A percentile compares a stretch with the other conserved stretches of the same genome.
Evolutionary conservation across 1,284 basidiomycete species (phyloP).

Genomic region (Rhodotorula sp.): DNA sequence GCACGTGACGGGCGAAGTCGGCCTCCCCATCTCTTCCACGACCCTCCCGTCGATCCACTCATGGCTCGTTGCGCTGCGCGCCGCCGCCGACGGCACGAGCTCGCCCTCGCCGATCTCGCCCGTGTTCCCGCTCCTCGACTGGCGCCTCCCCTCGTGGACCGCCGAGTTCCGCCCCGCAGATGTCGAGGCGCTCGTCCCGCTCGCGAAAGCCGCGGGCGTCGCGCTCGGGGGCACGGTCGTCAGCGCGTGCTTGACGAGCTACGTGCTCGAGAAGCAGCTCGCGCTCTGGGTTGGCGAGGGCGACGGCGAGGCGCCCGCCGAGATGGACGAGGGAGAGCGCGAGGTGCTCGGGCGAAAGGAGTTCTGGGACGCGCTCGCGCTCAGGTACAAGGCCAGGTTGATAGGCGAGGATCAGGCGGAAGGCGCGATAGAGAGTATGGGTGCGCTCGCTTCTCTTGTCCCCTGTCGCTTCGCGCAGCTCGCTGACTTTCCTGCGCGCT

Average conservation of each 20-base stretch:
- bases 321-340: constrained; percentile 18
- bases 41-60: constrained; percentile 11
- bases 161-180: constrained; percentile 5
- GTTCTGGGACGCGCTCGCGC: constrained; percentile 30
- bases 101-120: not conserved
- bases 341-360: constrained; percentile 5
- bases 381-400: constrained; percentile 24
- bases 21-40: constrained; percentile 13
- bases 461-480: not conserved
- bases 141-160: constrained; percentile 20
- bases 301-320: not conserved
- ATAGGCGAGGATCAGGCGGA: not conserved
- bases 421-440: not conserved
- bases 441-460: not conserved
- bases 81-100: not conserved
- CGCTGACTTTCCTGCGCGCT: not conserved
- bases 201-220: constrained; percentile 15
- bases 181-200: constrained; percentile 22
- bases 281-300: constrained; percentile 13
- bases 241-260: constrained; percentile 20
- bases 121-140: constrained; percentile 19
- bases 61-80: constrained; percentile 14
- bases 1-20: constrained; percentile 24
- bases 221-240: constrained; percentile 5
- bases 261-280: constrained; percentile 20